A percentile compares a stretch with the other conserved stretches of the same genome.
Evolutionary conservation across 2,329 filamentous ascomycete genomes (phyloP).

Genomic region (Fusarium sublunatum): DNA sequence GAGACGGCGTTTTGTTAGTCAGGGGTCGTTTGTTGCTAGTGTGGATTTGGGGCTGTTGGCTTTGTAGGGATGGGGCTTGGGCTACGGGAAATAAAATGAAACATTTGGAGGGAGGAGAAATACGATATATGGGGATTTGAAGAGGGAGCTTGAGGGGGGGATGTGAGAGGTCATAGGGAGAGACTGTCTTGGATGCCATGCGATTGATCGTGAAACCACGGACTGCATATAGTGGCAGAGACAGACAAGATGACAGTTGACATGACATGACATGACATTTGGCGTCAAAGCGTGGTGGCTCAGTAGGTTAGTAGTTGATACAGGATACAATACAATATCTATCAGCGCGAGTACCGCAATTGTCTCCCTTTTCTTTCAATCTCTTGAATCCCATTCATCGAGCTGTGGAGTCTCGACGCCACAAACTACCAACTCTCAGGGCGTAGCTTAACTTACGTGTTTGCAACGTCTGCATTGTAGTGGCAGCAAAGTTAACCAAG

Average conservation of each 20-base stretch:
- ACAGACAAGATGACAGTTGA: neutral
- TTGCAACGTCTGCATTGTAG: no score
- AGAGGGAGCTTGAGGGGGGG: neutral
- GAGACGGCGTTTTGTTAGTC: slow-evolving; percentile 4
- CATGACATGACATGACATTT: neutral
- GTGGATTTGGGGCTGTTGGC: neutral
- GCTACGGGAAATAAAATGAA: slow-evolving; percentile 28
- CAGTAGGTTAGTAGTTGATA: neutral
- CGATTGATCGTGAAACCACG: neutral
- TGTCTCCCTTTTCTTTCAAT: neutral
- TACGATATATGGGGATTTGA: no score
- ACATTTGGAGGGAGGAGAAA: neutral
- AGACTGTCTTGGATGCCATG: neutral
- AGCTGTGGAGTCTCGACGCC: slow-evolving; percentile 6
- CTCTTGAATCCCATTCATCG: slow-evolving; percentile 1
- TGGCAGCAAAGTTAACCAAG: neutral
- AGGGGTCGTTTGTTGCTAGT: neutral
- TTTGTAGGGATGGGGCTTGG: slow-evolving; percentile 5
- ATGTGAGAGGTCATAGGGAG: neutral
- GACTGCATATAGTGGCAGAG: neutral
- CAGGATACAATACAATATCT: neutral
- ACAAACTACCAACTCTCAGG: neutral
- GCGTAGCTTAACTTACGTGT: neutral
- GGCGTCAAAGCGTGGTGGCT: neutral
- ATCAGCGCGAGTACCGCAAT: neutral